These are phyloP conservation scores for Macroventuria anomochaeta DNA, from an alignment of 2,329 filamentous ascomycete species.

Conservation along the genomic window DNA sequence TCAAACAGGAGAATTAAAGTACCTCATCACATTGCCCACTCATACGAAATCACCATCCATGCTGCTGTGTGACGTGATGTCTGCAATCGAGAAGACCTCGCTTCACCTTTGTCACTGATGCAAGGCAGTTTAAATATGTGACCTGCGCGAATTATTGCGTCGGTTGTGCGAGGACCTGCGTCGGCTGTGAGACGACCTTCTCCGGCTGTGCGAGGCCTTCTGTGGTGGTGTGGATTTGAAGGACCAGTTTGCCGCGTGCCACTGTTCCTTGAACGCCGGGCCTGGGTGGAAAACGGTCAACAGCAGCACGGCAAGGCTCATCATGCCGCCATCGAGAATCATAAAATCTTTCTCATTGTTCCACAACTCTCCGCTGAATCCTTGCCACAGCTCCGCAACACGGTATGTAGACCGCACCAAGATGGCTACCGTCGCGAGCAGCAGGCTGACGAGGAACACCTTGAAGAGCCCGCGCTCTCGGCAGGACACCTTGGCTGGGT, in stretches of 20 bases:
- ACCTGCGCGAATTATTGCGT: no score
- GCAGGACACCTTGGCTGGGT: background rate
- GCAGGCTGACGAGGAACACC: background rate
- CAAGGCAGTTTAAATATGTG: no score
- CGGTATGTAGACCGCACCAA: constrained; percentile 53
- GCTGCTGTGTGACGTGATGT: no score
- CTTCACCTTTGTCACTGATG: no score
- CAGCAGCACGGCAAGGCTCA: constrained; percentile 49
- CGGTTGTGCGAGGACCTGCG: no score
- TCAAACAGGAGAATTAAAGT: no score
- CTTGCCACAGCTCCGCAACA: constrained; percentile 51
- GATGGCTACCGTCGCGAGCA: constrained; percentile 46
- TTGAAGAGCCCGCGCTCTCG: background rate
- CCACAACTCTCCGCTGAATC: constrained; percentile 50
- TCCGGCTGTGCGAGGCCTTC: no score
- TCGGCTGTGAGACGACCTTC: no score
- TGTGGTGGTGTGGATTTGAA: no score
- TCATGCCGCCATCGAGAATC: constrained; percentile 56
- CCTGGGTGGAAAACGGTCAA: constrained; percentile 54
- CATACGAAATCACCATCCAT: no score
- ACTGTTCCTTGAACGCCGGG: constrained; percentile 1
- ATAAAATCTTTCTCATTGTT: constrained; percentile 54
- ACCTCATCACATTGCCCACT: no score
- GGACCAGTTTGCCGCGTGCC: background rate
- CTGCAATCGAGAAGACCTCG: no score